Evolutionary conservation across 2,329 filamentous ascomycete species (phyloP), one percentile per base, ranked within the genome.

Genomic region (Fusarium concolor): DNA sequence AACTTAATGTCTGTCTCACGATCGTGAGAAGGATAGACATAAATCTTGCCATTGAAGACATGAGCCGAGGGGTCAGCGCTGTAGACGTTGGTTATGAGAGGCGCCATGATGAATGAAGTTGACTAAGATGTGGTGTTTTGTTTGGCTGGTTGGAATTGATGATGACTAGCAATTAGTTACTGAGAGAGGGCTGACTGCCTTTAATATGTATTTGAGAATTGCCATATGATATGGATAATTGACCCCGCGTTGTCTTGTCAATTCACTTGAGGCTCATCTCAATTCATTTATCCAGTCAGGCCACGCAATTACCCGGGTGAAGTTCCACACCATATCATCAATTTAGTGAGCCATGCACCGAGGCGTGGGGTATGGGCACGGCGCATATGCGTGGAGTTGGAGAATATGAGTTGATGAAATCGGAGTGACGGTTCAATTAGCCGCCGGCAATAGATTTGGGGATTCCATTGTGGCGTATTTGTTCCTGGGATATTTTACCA

Each of bases 11-110:
- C 86, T 7, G 90, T 92, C 77, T 92, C 89, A 70, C 90, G 87
- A 79, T 94, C 91, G 80, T 94, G 91, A 22, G 91, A 94, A 20
- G 92, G 91, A 81, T 94, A 94, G 79, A 94, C 87, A 82, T 93
- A 94, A 62, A 94, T 80, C 68, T 85, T 89, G 77, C 85, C 86
- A 66, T 93, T 88, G 82, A 94, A 94, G 75, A 92, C 91, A 78
- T 94, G 91, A 14, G 92, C 92, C 9, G 91, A 93, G 17, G 92
- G 92, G 79, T 94, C 92, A 20, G 92, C 92, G 14, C 91, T 94
- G 84, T 90, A 94, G 75, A 93, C 82, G 78, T 91, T 86, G n/a
- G 84, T 89, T 74, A 94, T 90, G 65, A 94, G 85, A 44, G 91
- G 90, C 39, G 81, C 75, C 83, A 85, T 72, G 33, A 20, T 70